A percentile compares a stretch with the other conserved stretches of the same genome.
These are phyloP conservation scores for Pestalotiopsis sp. DNA, from an alignment of 2,329 filamentous ascomycete species.

Conservation along the genomic window DNA sequence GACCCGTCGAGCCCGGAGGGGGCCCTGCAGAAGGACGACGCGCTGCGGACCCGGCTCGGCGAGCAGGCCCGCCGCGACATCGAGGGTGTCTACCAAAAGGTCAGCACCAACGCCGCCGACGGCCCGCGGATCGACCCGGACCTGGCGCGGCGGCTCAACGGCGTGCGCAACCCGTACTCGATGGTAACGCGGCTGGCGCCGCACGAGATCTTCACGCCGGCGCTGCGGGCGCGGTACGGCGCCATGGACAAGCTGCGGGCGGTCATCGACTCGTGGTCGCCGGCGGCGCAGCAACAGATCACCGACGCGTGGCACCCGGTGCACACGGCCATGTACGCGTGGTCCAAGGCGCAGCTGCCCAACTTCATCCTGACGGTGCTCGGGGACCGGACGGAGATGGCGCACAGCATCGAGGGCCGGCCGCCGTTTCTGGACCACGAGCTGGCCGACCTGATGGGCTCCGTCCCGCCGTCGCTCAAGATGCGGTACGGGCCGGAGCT, in stretches of 20 bases:
- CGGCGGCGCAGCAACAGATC: conserved; percentile 11
- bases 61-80: neutral
- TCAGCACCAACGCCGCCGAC: neutral
- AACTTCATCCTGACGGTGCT: conserved; percentile 16
- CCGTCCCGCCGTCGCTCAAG: conserved; percentile 19
- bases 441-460: conserved; percentile 16
- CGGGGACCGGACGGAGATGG: conserved; percentile 21
- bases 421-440: conserved; percentile 21
- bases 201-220: neutral
- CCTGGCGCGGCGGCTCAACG: conserved; percentile 4
- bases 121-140: neutral
- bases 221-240: conserved; percentile 3
- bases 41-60: conserved; percentile 8
- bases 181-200: conserved; percentile 1
- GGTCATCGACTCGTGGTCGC: conserved; percentile 9
- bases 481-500: conserved; percentile 15
- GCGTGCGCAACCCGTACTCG: conserved; percentile 2
- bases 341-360: conserved; percentile 16
- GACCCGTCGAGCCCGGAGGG: conserved; percentile 14
- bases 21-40: conserved; percentile 9
- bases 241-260: neutral
- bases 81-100: neutral
- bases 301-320: conserved; percentile 17
- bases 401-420: conserved; percentile 20
- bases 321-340: conserved; percentile 17